Conservation (phyloP, 163 green algal genomes). For the Chlamydomonas reinhardtii region DNA sequence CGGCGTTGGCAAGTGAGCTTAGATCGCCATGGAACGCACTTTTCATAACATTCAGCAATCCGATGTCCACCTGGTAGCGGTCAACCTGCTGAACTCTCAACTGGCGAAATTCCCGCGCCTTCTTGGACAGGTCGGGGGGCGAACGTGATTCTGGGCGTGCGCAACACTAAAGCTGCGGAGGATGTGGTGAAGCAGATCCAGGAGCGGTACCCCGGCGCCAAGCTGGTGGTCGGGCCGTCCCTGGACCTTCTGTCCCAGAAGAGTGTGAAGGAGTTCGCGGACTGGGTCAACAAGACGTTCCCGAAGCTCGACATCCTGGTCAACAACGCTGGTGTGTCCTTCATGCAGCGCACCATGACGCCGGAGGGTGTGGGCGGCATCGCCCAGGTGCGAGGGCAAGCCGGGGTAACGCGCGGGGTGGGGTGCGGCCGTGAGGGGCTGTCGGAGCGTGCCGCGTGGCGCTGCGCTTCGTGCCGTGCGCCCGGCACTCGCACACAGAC, state of each 20-base stretch:
- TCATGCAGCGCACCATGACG: conserved; percentile 72
- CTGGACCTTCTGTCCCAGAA: conserved; percentile 80
- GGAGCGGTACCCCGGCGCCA: conserved; percentile 18
- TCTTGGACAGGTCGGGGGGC: conserved; percentile 67
- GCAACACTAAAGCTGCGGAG: conserved; percentile 71
- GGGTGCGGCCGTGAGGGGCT: too few relatives aligned
- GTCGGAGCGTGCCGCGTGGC: too few relatives aligned
- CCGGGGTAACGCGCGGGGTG: too few relatives aligned
- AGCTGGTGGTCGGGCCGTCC: conserved; percentile 70
- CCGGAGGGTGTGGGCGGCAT: conserved; percentile 76
- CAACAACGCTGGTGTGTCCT: conserved; percentile 85
- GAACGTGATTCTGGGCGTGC: conserved; percentile 78
- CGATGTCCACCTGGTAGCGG: too few relatives aligned
- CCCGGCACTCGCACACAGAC: too few relatives aligned
- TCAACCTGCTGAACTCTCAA: not conserved
- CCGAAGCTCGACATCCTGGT: conserved; percentile 76
- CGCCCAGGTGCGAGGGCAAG: conserved; percentile 64
- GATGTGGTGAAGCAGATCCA: conserved; percentile 71
- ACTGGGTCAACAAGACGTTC: conserved; percentile 54
- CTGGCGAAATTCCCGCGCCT: not conserved
- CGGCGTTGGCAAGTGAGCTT: conserved; percentile 59
- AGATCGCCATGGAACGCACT: too few relatives aligned
- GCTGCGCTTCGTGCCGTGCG: too few relatives aligned
- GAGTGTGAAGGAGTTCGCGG: conserved; percentile 74
- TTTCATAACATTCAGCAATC: too few relatives aligned